phyloP scores from a whole-genome alignment of 441 rosid genomes.

The Syzygium malaccense region DNA sequence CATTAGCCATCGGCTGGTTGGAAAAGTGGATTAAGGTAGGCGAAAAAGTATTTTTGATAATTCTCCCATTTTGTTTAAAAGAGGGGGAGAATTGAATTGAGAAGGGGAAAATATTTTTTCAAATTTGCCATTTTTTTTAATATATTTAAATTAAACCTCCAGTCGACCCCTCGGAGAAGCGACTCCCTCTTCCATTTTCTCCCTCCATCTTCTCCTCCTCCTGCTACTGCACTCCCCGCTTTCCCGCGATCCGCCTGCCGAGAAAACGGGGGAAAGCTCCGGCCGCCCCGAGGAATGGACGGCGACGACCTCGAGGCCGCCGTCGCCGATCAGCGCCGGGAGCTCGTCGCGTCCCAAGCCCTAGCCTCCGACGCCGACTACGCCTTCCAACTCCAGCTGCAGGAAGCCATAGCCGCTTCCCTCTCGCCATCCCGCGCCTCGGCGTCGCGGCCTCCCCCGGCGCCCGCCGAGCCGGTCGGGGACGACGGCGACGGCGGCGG shows the following conservation, averaged over 20 bases:
- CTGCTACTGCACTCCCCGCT: not conserved
- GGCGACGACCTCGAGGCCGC: conserved; percentile 20
- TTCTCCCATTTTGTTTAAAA: not conserved
- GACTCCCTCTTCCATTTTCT: not conserved
- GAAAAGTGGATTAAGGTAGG: not conserved
- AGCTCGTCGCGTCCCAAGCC: conserved; percentile 24
- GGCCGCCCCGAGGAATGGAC: not conserved
- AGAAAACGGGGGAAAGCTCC: not conserved
- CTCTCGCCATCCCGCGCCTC: not conserved
- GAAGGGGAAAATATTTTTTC: not conserved
- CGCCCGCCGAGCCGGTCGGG: not conserved
- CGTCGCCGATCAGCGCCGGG: conserved; percentile 36
- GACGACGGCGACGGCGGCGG: not conserved
- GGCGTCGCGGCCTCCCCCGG: not conserved
- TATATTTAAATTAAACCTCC: not conserved
- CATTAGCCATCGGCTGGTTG: not conserved
- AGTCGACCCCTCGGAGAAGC: not conserved
- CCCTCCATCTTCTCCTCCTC: not conserved
- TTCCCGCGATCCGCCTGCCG: not conserved
- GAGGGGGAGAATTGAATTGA: not conserved
- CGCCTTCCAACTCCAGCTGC: conserved; percentile 65
- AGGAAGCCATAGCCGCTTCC: conserved; percentile 35
- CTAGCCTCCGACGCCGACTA: conserved; percentile 39
- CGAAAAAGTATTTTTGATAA: not conserved
- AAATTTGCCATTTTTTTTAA: not conserved